Conservation (phyloP, 306 rosid genomes). For the Acacia crassicarpa region DNA sequence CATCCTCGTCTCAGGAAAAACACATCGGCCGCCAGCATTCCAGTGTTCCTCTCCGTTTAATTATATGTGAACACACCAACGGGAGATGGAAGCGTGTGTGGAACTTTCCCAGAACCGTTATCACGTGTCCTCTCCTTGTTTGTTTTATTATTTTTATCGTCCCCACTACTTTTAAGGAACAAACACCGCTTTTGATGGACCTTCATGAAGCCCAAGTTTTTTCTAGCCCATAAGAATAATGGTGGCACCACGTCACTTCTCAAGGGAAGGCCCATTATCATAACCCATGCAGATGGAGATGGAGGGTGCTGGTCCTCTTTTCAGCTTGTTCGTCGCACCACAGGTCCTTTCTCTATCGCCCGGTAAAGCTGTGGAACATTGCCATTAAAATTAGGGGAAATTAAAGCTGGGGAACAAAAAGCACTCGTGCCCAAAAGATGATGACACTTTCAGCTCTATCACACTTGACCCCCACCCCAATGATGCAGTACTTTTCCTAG, state of each 20-base stretch:
- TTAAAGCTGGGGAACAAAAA: neutral
- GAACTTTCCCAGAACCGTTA: conserved; percentile 30
- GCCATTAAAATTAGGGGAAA: neutral
- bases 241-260: neutral
- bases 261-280: neutral
- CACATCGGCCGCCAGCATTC: neutral
- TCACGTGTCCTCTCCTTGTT: neutral
- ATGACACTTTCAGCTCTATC: neutral
- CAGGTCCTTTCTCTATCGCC: neutral
- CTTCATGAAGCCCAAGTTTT: neutral
- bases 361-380: neutral
- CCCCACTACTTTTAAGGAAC: neutral
- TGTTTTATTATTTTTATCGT: neutral
- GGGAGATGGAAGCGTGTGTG: conserved; percentile 13
- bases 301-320: neutral
- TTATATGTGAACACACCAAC: neutral
- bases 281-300: too few relatives aligned
- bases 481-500: conserved; percentile 3
- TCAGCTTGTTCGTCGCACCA: neutral
- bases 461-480: neutral
- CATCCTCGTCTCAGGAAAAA: neutral
- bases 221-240: neutral
- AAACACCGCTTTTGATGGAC: neutral
- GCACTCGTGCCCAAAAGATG: neutral
- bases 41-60: neutral